Conservation (phyloP, 805 yeast species). For the Candida silvicultrix region DNA sequence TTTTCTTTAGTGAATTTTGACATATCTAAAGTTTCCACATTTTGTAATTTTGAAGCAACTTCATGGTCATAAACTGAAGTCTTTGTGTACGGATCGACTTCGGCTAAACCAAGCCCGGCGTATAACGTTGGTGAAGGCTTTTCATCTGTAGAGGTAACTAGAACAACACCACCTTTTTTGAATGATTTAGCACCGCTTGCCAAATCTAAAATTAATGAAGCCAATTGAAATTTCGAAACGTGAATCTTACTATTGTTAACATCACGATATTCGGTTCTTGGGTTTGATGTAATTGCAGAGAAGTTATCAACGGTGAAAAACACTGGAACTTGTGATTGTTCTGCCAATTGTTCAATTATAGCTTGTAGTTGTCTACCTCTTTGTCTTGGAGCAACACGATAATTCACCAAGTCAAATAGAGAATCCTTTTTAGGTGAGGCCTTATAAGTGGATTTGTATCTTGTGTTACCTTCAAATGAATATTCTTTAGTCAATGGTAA, state of each 20-base stretch:
- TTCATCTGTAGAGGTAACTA: constrained; percentile 55
- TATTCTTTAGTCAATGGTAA: constrained; percentile 29
- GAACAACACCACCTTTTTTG: constrained; percentile 55
- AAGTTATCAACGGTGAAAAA: constrained; percentile 70
- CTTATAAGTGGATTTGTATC: constrained; percentile 24
- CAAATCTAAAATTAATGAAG: constrained; percentile 46
- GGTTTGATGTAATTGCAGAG: constrained; percentile 49
- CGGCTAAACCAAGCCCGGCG: constrained; percentile 47
- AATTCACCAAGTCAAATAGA: constrained; percentile 38
- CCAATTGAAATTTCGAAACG: constrained; percentile 57
- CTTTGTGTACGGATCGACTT: constrained; percentile 52
- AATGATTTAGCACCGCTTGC: constrained; percentile 49
- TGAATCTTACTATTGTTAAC: constrained; percentile 49
- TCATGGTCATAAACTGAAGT: constrained; percentile 43
- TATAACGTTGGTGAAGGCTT: constrained; percentile 48
- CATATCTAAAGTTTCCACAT: constrained; percentile 34
- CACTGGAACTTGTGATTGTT: constrained; percentile 49
- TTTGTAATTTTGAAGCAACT: constrained; percentile 41
- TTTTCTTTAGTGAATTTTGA: constrained; percentile 40
- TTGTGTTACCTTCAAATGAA: constrained; percentile 26
- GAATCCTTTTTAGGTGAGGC: constrained; percentile 24
- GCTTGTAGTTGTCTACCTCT: constrained; percentile 43
- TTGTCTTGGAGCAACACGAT: constrained; percentile 30
- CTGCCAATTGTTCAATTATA: constrained; percentile 48
- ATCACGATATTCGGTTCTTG: constrained; percentile 56